phyloP scores from a whole-genome alignment of 345 rosid species.

The Rubroshorea leprosula region DNA sequence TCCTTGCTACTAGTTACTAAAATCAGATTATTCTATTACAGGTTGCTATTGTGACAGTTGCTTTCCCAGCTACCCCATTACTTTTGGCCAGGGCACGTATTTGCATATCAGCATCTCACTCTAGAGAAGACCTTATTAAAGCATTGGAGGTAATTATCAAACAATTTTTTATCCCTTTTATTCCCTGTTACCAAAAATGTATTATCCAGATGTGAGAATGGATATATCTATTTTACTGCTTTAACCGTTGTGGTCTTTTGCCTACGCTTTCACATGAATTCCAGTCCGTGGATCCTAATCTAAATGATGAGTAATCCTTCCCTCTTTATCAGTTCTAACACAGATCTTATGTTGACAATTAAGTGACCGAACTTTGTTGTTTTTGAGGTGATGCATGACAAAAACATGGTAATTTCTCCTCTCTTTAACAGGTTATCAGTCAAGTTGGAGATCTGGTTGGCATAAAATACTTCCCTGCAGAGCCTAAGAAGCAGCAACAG shows the following conservation, averaged over 20 bases:
- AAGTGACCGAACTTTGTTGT: not conserved
- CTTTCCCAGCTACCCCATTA: constrained; percentile 53
- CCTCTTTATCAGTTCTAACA: too few relatives aligned
- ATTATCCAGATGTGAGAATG: too few relatives aligned
- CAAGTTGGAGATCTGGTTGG: constrained; percentile 59
- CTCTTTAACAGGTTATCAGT: constrained; percentile 44
- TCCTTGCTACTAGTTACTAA: not conserved
- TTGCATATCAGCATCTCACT: constrained; percentile 62
- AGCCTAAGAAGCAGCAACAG: constrained; percentile 37
- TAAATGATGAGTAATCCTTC: too few relatives aligned
- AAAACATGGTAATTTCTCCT: not conserved
- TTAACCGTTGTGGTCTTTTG: too few relatives aligned
- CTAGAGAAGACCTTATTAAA: constrained; percentile 47
- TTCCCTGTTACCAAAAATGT: too few relatives aligned
- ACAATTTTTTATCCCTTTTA: too few relatives aligned
- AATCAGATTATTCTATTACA: constrained; percentile 17
- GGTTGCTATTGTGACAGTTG: constrained; percentile 48
- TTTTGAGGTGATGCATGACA: too few relatives aligned
- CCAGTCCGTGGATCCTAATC: too few relatives aligned
- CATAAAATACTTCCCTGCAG: constrained; percentile 68
- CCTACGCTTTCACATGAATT: too few relatives aligned
- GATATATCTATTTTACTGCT: too few relatives aligned
- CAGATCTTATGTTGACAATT: too few relatives aligned
- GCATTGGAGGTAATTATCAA: constrained; percentile 46
- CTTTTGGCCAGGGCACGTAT: constrained; percentile 69